Evolutionary conservation across 2,329 filamentous ascomycete species (phyloP), one percentile per base, ranked within the genome.

Genomic region (Cladobotryum protrusum): DNA sequence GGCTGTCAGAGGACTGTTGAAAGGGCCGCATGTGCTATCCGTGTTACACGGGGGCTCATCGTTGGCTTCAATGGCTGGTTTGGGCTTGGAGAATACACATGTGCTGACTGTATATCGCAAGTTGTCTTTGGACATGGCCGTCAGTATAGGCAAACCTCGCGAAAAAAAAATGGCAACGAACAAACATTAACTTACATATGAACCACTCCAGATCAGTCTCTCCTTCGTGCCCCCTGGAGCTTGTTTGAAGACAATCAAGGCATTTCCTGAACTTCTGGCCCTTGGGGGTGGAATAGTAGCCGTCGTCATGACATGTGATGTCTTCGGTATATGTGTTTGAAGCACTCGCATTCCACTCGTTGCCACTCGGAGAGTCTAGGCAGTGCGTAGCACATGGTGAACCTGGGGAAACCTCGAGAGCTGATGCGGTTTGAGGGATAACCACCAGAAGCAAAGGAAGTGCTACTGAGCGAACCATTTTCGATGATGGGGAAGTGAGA

Each of bases 321-420:
- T 82, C 77, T 1, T 66, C 63, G 1, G 69, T 53, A 15, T 64
- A 71, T 1, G 74, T 81, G 4, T 58, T 67, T 0, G 75, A 72
- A 4, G 62, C 57, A 2, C 56, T 55, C 0, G 72, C 55, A 17
- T 69, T 62, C 32, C 63, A 56, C 0, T 59, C 47, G 50, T 74
- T 63, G 9, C 57, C 60, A 12, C 64, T 61, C 0, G 59, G 50
- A 2, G 65, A 62, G 51, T 75, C 69, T 4, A 76, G 57, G 49
- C 78, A 82, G 2, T 72, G 51, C 0, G 70, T 61, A 0, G 76
- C 69, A 57, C 78, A 82, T 9, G 66, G 58, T 0, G 78, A 81
- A 9, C 72, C 73, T 0, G 77, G 74, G 1, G 75, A 72, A 2
- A 79, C 72, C 47, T 75, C 65, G 3, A 79, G 62, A 3, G 68